Percentiles rank a stretch among this genome's conserved stretches.
These are phyloP conservation scores for Phytophthora megakarya DNA, from an alignment of 352 stramenopile genomes.

Conservation along the genomic window DNA sequence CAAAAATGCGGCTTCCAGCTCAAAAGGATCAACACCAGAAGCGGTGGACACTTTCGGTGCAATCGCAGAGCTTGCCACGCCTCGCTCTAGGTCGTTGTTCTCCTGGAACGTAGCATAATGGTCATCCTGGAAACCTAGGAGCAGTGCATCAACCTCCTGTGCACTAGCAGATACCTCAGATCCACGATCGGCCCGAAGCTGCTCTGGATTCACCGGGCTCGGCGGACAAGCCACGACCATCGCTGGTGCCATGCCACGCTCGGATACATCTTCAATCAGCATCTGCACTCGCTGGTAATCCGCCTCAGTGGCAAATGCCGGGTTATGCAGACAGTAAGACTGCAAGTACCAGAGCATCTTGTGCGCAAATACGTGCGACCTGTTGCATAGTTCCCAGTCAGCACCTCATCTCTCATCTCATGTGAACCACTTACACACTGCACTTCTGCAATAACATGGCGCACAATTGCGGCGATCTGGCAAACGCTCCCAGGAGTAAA, in stretches of 20 bases:
- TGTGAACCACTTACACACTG: conserved; percentile 51
- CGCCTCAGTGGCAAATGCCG: conserved; percentile 57
- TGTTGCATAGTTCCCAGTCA: conserved; percentile 17
- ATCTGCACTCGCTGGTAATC: conserved; percentile 67
- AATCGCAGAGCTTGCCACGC: conserved; percentile 21
- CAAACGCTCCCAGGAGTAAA: conserved; percentile 71
- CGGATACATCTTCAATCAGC: conserved; percentile 80
- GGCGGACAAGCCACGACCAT: conserved; percentile 47
- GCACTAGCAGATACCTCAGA: conserved; percentile 33
- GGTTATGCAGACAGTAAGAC: conserved; percentile 76
- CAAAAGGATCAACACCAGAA: conserved; percentile 57
- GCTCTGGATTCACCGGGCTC: conserved; percentile 29
- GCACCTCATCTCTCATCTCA: background rate
- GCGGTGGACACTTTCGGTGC: conserved; percentile 2
- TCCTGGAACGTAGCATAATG: conserved; percentile 73
- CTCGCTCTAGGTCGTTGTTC: conserved; percentile 53
- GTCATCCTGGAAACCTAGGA: conserved; percentile 57
- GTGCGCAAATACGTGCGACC: conserved; percentile 85
- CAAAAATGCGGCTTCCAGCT: conserved; percentile 71
- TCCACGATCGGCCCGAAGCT: conserved; percentile 28
- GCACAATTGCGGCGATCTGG: conserved; percentile 65
- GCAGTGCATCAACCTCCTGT: conserved; percentile 59
- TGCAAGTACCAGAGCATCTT: conserved; percentile 87
- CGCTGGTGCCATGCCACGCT: conserved; percentile 54
- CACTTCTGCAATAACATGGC: conserved; percentile 80